Base-by-base conservation (phyloP, 306 rosid species). In the Comarum palustre region DNA sequence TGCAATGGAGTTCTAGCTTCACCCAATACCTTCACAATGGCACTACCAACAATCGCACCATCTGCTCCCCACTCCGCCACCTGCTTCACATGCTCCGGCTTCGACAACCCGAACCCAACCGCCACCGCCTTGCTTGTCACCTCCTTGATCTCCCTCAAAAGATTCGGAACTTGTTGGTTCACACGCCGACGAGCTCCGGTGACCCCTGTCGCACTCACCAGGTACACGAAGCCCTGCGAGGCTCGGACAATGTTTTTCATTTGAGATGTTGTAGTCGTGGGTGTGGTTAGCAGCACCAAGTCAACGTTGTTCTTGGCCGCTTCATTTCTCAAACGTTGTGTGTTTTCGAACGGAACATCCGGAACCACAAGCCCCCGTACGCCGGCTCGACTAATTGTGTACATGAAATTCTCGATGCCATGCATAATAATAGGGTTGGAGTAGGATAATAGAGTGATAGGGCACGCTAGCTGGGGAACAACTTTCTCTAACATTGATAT, bases 11-110 rank as follows among this genome's bases (percentile, higher is more conserved):
- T 67, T 59, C 85, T 85, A 16, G 92, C 96, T 59, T 93, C 93
- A 34, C 87, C 93, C 61, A 93, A 82, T 68, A 93, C 46, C 87
- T 80, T 93, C 77, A 90, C 98, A 41, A 90, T 85, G 50, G 94
- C 97, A 86, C 96, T 90, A 8, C 98, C 98, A 66, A 93, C 87
- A 78, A 90, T 90, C 55, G 82, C 93, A 32, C 98, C 98, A 80
- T 90, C 97, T 73, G 97, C 97, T 50, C 97, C 97, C 97, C 98
- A 93, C 66, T 73, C 87, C 0, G 85, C 86, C 19, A 91, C 97
- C 93, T 89, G 88, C 68, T 91, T 86, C 43, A 86, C 92, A 52
- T 91, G 97, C 89, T 91, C 95, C 1, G 95, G 95, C 51, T 79
- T 89, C 4, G 98, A 91, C 79, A 94, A 84, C 77, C 98, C 98